A percentile compares a stretch with the other conserved stretches of the same genome.
These are phyloP conservation scores for Penicillium sumatraense DNA, from an alignment of 2,329 filamentous ascomycete species.

Conservation along the genomic window DNA sequence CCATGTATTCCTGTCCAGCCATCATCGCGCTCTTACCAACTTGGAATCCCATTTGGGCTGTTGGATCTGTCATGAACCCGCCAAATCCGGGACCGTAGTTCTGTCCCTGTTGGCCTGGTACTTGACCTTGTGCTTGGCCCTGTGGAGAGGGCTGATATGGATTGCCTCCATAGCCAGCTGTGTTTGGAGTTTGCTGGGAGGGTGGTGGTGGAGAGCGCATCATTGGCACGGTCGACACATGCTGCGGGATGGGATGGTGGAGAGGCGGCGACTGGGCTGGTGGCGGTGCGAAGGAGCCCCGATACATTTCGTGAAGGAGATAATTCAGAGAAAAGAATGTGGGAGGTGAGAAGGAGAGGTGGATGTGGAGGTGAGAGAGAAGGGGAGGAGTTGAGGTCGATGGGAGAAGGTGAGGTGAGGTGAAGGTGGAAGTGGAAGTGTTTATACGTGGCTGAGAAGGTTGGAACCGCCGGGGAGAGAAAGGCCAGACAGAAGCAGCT, in stretches of 20 bases:
- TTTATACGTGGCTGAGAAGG: conserved; percentile 38
- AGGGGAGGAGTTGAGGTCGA: neutral
- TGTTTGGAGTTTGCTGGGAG: conserved; percentile 69
- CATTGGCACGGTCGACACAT: conserved; percentile 97
- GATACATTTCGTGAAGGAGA: conserved; percentile 72
- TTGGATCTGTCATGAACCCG: conserved; percentile 93
- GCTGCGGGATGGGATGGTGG: conserved; percentile 96
- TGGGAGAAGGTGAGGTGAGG: conserved; percentile 1
- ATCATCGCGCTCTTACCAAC: conserved; percentile 90
- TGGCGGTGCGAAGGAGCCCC: conserved; percentile 76
- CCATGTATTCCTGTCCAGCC: conserved; percentile 90
- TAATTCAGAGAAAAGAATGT: neutral
- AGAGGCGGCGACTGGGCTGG: conserved; percentile 83
- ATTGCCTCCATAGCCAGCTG: conserved; percentile 51
- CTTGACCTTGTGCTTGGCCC: conserved; percentile 42
- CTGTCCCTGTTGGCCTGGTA: conserved; percentile 26
- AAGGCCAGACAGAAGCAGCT: no score
- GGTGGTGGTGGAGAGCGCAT: conserved; percentile 88
- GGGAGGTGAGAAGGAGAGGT: conserved; percentile 15
- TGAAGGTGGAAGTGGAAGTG: conserved; percentile 23
- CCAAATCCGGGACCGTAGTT: conserved; percentile 69
- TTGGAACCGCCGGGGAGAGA: no score
- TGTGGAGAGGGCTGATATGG: conserved; percentile 54
- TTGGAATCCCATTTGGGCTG: conserved; percentile 92
- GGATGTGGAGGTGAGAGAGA: conserved; percentile 11